These are phyloP conservation scores for Tubosaeta sp. DNA, from an alignment of 768 basidiomycete species.

Conservation along the genomic window DNA sequence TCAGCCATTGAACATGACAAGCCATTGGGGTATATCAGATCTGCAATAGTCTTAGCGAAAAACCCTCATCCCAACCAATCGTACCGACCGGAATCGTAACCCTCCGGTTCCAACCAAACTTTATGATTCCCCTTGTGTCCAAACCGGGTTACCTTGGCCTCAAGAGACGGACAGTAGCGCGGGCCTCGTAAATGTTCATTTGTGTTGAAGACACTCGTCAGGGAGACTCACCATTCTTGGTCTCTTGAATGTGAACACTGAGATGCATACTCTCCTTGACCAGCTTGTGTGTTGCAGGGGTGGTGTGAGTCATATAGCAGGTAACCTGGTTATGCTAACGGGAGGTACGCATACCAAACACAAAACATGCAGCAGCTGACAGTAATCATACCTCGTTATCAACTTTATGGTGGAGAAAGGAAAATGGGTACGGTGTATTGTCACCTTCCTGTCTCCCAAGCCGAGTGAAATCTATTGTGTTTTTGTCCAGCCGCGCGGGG, in stretches of 20 bases:
- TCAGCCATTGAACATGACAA: constrained; percentile 85
- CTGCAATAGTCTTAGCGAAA: constrained; percentile 34
- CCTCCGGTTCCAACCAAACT: constrained; percentile 91
- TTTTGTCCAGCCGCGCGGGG: constrained; percentile 70
- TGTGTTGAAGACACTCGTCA: not conserved
- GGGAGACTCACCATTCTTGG: constrained; percentile 63
- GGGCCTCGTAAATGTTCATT: constrained; percentile 50
- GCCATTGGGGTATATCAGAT: constrained; percentile 87
- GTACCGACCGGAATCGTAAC: constrained; percentile 77
- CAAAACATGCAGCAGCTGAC: not conserved
- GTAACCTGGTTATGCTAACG: constrained; percentile 66
- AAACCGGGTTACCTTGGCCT: constrained; percentile 82
- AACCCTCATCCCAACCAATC: not conserved
- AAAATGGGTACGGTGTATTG: constrained; percentile 62
- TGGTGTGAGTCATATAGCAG: constrained; percentile 75
- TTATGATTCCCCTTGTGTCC: constrained; percentile 63
- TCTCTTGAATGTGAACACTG: constrained; percentile 84
- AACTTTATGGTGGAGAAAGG: constrained; percentile 64
- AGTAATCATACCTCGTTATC: constrained; percentile 56
- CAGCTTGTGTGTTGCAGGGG: constrained; percentile 66
- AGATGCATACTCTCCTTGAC: constrained; percentile 71
- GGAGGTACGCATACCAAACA: not conserved
- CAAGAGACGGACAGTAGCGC: constrained; percentile 87
- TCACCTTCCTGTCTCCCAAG: constrained; percentile 70
- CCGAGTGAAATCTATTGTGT: constrained; percentile 63